Base-by-base conservation (phyloP, 1,284 basidiomycete genomes). In the Coriolopsis trogii region DNA sequence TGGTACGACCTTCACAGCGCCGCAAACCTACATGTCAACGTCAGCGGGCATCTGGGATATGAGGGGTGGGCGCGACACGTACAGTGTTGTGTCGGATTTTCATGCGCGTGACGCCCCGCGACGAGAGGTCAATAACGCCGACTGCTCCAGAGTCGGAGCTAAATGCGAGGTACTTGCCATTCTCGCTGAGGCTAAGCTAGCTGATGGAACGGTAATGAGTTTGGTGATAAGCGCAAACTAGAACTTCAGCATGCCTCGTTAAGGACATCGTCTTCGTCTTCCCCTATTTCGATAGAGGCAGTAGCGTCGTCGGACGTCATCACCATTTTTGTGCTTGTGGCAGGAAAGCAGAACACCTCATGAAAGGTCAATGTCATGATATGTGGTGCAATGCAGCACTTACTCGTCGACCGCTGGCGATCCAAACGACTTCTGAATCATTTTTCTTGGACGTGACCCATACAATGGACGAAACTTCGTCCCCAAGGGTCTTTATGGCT, bases 71-170 rank as follows among this genome's bases (percentile, higher is more conserved):
- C n/a, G n/a, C 9, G 16, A 37, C 7, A 41, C 82, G 26, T 59
- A 91, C 89, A 62, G 75, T 89, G 10, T 68, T 68, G 63, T 92
- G 90, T 46, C 72, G 74, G 4, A 70, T 73, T 58, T 78, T 84
- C 85, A 91, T 88, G 36, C 70, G 75, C 9, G 64, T 70, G 18
- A 86, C 58, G 4, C 61, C 59, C 34, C 71, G 70, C 3, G 74
- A 80, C 9, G 74, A 63, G 4, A 88, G 61, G 47, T 91, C 84
- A 5, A 90, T 63, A 12, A 85, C 71, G 0, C 88, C 89, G 12
- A 89, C 82, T 7, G 65, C 58, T 0, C 89, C 90, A 16, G 78
- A 78, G 66, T 92, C 90, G 20, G 79, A 78, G 51, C 81, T 80
- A 65, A 87, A 90, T 2, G 84, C 87, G 34, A 91, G 70, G 58